Base-by-base conservation (phyloP, 116 monocot genomes). In the Thalassia testudinum region DNA sequence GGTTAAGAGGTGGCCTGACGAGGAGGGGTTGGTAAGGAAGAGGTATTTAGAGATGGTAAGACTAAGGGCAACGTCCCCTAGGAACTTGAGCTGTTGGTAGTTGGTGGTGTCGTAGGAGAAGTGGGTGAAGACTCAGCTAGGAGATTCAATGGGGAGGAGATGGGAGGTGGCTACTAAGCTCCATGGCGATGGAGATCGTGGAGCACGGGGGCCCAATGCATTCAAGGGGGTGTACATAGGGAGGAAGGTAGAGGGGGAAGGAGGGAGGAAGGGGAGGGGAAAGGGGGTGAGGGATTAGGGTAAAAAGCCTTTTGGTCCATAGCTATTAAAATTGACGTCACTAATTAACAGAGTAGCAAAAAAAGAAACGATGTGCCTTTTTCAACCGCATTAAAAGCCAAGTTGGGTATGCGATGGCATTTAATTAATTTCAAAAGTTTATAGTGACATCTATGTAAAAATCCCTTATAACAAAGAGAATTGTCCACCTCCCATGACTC, bases 1-100 rank as follows among this genome's bases (percentile, higher is more conserved):
- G 17, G 67, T 26, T 15, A 70, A 59, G 3, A 22, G 62, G 18
- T 59, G 59, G 19, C 52, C 63, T 8, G 28, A 40, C 8, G 56
- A 27, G 27, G 47, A 58, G 21, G 51, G 67, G 42, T 67, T 59
- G 12, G 54, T 43, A 37, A 51, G 18, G 50, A 22, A 71, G 26
- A 77, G 49, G 21, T 64, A 28, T n/a, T 48, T 62, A 24, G 63
- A 51, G 17, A 77, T 23, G 8, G 53, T 29, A 45, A 60, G 61
- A 45, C 22, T 1, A 37, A 71, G 67, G 6, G 49, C 71, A 13
- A 55, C 62, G 34, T 76, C 76, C 2, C 71, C 71, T 13, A 77
- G 12, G 54, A 67, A 77, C 56, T 71, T 71, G n/a, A 77, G 59
- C 1, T 67, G 67, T 62, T 63, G 42, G 50, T 67, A 71, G 5